Percentiles rank a stretch among this genome's conserved stretches.
These are phyloP conservation scores for Zasmidium angulare DNA, from an alignment of 2,329 filamentous ascomycete genomes.

Conservation along the genomic window DNA sequence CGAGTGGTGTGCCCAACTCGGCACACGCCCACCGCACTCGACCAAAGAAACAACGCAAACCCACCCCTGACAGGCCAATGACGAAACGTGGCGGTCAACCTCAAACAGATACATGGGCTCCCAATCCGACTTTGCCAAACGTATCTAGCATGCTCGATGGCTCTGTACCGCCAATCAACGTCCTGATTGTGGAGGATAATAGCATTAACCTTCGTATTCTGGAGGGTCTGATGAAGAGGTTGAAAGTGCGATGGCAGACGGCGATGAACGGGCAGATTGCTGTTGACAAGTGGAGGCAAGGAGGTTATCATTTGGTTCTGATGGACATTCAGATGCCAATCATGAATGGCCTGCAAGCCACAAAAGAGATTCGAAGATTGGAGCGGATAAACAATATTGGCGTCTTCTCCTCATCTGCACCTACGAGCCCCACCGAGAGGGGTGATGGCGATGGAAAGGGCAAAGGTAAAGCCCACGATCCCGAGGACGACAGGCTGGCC, in stretches of 20 bases:
- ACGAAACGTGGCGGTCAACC: conserved; percentile 10
- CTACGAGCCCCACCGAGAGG: conserved; percentile 44
- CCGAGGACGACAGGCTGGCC: conserved; percentile 66
- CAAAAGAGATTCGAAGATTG: conserved; percentile 85
- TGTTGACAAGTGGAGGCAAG: conserved; percentile 86
- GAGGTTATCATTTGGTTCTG: conserved; percentile 91
- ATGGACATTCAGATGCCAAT: conserved; percentile 99
- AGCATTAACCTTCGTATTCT: conserved; percentile 93
- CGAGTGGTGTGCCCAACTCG: conserved; percentile 38
- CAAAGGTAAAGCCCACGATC: conserved; percentile 40
- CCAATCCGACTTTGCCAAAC: conserved; percentile 17
- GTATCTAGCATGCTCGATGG: conserved; percentile 63
- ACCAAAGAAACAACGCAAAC: conserved; percentile 27
- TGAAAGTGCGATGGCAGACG: conserved; percentile 96
- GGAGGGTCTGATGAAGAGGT: conserved; percentile 90
- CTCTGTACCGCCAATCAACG: conserved; percentile 90
- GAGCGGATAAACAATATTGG: conserved; percentile 91
- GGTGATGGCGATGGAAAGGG: conserved; percentile 36
- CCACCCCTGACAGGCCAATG: conserved; percentile 26
- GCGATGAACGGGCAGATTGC: conserved; percentile 94
- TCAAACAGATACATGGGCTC: conserved; percentile 19
- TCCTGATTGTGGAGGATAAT: conserved; percentile 97
- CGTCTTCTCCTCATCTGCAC: conserved; percentile 63
- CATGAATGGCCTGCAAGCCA: conserved; percentile 94
- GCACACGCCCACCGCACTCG: conserved; percentile 20